Base-by-base conservation (phyloP, 768 basidiomycete species). In the Suillus subaureus region DNA sequence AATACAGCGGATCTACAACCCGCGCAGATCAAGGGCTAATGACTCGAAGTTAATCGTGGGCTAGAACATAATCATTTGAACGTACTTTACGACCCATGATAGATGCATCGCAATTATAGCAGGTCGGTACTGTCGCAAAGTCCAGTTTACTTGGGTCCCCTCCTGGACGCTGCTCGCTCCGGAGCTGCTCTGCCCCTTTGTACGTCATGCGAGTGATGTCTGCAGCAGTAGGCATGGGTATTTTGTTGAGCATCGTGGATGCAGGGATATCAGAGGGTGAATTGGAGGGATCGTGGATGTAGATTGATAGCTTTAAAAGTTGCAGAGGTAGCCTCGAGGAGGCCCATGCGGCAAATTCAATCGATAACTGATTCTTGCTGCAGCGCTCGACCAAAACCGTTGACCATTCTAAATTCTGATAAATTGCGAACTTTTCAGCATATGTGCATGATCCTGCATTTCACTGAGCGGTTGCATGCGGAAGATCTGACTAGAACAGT, bases 141-240 rank as follows among this genome's bases (percentile, higher is more conserved):
- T 77, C 75, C 40, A 77, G 61, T 39, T 75, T 71, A 23, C 71
- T 71, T 54, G 72, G 74, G 35, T 72, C 74, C 6, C 74, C 77
- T 4, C 47, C 72, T 6, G 75, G 77, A 54, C 68, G 71, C 31
- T 69, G 66, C 45, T 72, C 75, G 54, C 66, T 68, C 33, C 67
- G 77, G 63, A 78, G 69, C 54, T 69, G 70, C 31, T 73, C 68
- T 45, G 77, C 77, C 16, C 71, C 71, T 23, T 56, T 52, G 67
- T 77, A 77, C 8, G 74, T 74, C 8, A 78, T 26, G 37, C 67
- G 72, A 65, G 62, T 72, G 21, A 78, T 60, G 52, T 78, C 75
- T 51, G 64, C 58, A 21, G 67, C 64, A 5, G 73, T 75, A 63
- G 72, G 70, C 71, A 70, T 66, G 2, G 68, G 66, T 56, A 68